These are phyloP conservation scores for Drosera capensis DNA, from an alignment of 148 eudicot genomes.

Conservation along the genomic window DNA sequence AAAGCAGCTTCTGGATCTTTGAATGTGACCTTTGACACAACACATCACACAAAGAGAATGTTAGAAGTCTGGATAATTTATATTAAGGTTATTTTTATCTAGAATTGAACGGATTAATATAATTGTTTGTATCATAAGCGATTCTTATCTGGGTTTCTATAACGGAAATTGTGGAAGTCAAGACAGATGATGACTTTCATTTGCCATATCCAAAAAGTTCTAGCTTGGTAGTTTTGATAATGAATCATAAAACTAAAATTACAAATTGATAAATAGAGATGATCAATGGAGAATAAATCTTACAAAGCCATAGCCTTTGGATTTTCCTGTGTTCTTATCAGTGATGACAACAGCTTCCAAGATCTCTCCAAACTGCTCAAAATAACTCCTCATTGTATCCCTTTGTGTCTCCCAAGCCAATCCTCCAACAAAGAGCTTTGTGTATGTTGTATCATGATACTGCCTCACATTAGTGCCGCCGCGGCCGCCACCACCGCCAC, in stretches of 20 bases:
- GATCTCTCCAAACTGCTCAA: constrained; percentile 78
- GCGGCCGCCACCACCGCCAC: no score
- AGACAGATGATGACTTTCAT: no score
- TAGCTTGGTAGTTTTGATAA: no score
- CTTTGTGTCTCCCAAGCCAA: constrained; percentile 92
- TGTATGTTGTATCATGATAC: constrained; percentile 76
- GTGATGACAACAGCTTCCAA: constrained; percentile 81
- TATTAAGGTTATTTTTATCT: not conserved
- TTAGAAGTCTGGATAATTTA: not conserved
- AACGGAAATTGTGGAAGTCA: no score
- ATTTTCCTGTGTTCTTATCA: constrained; percentile 72
- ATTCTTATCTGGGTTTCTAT: no score
- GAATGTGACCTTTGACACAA: constrained; percentile 46
- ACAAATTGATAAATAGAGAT: not conserved
- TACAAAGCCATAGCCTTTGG: constrained; percentile 97
- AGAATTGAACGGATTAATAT: no score
- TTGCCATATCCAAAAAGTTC: no score
- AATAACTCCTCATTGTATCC: constrained; percentile 54
- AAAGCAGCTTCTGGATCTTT: constrained; percentile 63
- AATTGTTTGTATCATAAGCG: no score
- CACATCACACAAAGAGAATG: no score
- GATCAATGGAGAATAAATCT: constrained; percentile 7
- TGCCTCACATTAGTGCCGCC: no score
- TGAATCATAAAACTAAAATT: not conserved
- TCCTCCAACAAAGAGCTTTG: constrained; percentile 84